Conservation (phyloP, 2,329 filamentous ascomycete genomes). For the Orbilia ellipsospora region DNA sequence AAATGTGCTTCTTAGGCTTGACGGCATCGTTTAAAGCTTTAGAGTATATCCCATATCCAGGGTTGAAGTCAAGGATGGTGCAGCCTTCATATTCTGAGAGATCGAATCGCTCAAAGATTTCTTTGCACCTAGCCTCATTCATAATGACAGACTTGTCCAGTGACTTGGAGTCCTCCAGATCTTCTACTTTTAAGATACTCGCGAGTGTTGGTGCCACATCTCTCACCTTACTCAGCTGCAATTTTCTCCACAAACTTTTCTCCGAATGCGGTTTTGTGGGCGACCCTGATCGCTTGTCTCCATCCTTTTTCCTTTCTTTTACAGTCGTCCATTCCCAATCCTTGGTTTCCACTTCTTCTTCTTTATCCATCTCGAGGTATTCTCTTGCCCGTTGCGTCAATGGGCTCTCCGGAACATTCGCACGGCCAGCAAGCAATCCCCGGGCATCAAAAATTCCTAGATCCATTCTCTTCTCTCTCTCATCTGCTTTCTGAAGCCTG, state of each 20-base stretch:
- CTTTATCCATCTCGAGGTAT: constrained; percentile 1
- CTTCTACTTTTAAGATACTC: neutral
- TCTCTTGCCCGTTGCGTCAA: constrained; percentile 6
- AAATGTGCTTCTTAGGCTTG: constrained; percentile 81
- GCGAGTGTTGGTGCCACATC: constrained; percentile 23
- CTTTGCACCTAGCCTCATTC: constrained; percentile 65
- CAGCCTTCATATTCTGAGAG: constrained; percentile 78
- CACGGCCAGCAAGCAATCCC: neutral
- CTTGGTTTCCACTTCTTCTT: neutral
- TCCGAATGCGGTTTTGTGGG: neutral
- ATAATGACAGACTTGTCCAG: constrained; percentile 27
- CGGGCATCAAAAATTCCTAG: neutral
- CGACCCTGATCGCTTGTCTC: neutral
- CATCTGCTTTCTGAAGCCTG: neutral
- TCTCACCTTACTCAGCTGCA: constrained; percentile 1
- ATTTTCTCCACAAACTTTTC: neutral
- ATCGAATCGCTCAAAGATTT: constrained; percentile 76
- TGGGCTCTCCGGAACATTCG: neutral
- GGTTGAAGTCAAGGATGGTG: constrained; percentile 88
- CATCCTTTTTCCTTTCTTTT: neutral
- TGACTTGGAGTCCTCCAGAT: constrained; percentile 21
- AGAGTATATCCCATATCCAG: constrained; percentile 82
- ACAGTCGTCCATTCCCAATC: constrained; percentile 16
- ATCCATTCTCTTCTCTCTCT: neutral
- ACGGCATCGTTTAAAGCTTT: constrained; percentile 78